Evolutionary conservation across 2,329 filamentous ascomycete genomes (phyloP).

Genomic region (Diplodia mutila): DNA sequence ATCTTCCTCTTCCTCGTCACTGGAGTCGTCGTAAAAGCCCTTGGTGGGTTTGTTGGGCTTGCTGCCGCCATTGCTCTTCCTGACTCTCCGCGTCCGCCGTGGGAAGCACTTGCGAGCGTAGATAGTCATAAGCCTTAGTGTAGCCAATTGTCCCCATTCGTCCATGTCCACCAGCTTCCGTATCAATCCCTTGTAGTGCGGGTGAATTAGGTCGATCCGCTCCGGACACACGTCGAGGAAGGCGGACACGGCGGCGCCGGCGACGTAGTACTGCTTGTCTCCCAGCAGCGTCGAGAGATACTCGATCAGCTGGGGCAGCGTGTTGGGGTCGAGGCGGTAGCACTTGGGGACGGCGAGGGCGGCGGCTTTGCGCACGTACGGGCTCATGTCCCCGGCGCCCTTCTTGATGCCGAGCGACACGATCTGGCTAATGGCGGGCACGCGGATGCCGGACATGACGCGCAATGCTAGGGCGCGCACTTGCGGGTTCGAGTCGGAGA

Average conservation of each 20-base stretch:
- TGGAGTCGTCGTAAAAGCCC: slow-evolving; percentile 78
- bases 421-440: slow-evolving; percentile 97
- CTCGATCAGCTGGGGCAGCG: slow-evolving; percentile 81
- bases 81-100: slow-evolving; percentile 62
- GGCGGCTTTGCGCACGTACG: slow-evolving; percentile 88
- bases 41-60: slow-evolving; percentile 53
- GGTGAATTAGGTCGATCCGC: slow-evolving; percentile 84
- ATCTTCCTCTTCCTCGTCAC: slow-evolving; percentile 50
- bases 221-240: slow-evolving; percentile 90
- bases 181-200: slow-evolving; percentile 82
- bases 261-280: slow-evolving; percentile 96
- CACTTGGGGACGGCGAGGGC: slow-evolving; percentile 95
- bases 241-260: slow-evolving; percentile 85
- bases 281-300: slow-evolving; percentile 77
- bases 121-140: slow-evolving; percentile 76
- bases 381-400: slow-evolving; percentile 90
- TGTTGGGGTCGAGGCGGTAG: slow-evolving; percentile 85
- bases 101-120: slow-evolving; percentile 92
- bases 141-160: slow-evolving; percentile 92
- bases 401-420: slow-evolving; percentile 95
- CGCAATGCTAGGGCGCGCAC: slow-evolving; percentile 89
- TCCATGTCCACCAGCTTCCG: slow-evolving; percentile 98
- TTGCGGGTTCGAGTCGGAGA: slow-evolving; percentile 89
- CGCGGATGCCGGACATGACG: slow-evolving; percentile 96
- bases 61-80: slow-evolving; percentile 50